phyloP scores from a whole-genome alignment of 2,329 filamentous ascomycete genomes.

The Fusarium circinatum region DNA sequence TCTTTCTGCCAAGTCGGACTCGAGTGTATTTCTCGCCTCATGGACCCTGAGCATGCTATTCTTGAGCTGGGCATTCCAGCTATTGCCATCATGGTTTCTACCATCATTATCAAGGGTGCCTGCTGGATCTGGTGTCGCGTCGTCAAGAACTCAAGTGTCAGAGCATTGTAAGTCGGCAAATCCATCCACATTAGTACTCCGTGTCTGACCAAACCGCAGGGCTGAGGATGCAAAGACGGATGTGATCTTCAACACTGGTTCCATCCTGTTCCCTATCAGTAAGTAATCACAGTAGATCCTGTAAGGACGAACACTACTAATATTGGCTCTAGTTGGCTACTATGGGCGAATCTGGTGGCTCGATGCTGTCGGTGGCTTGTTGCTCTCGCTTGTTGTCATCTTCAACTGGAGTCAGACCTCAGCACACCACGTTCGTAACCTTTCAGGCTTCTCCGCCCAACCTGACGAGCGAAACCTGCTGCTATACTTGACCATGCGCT shows the following conservation, averaged over 20 bases:
- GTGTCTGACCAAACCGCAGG: slow-evolving; percentile 42
- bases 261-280: slow-evolving; percentile 84
- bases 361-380: slow-evolving; percentile 79
- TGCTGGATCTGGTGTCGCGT: slow-evolving; percentile 91
- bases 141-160: slow-evolving; percentile 86
- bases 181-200: background rate
- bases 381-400: slow-evolving; percentile 83
- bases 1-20: slow-evolving; percentile 83
- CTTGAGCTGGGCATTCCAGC: slow-evolving; percentile 79
- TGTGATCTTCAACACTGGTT: slow-evolving; percentile 90
- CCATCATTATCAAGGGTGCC: slow-evolving; percentile 81
- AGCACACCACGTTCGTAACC: slow-evolving; percentile 79
- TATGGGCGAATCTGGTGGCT: slow-evolving; percentile 85
- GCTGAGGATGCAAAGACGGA: slow-evolving; percentile 71
- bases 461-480: slow-evolving; percentile 86
- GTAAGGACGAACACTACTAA: slow-evolving; percentile 24
- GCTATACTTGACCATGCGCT: slow-evolving; percentile 92
- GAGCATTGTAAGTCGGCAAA: slow-evolving; percentile 69
- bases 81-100: slow-evolving; percentile 82
- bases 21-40: slow-evolving; percentile 73
- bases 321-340: slow-evolving; percentile 66
- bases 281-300: slow-evolving; percentile 40
- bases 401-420: slow-evolving; percentile 81
- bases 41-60: slow-evolving; percentile 69
- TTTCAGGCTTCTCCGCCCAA: slow-evolving; percentile 81